Base-by-base conservation (phyloP, 352 stramenopile genomes). In the Globisporangium splendens region DNA sequence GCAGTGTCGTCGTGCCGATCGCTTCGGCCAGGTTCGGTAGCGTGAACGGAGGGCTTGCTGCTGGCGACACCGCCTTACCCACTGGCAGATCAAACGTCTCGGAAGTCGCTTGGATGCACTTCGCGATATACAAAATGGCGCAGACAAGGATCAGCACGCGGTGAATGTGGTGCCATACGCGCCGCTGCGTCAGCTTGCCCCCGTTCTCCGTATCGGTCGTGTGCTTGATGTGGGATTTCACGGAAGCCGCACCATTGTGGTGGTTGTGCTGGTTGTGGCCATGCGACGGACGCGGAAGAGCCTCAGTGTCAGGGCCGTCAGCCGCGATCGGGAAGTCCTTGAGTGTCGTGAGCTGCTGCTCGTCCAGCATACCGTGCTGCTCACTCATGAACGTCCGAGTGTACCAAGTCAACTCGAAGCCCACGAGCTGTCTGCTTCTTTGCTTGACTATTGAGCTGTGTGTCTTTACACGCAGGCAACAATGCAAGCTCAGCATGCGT, bases 1-100 rank as follows among this genome's bases (percentile, higher is more conserved):
- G 51, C 48, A 83, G 66, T 2, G 61, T 50, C 18, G 51, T 51
- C 3, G n/a, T 46, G 6, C 63, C 59, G 13, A 57, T 51, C 22
- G 44, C 31, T 20, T 41, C 53, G 54, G 8, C 64, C 50, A 47
- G 69, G 48, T 14, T 53, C 59, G 20, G 56, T 1, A 47, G 66
- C 60, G 15, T 60, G 56, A 54, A 73, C 50, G 49, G 28, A 38
- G 14, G 5, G 6, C 11, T 44, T 6, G 7, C n/a, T 11, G 21
- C 4, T 8, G 14, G 22, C 12, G 15, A 18, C 22, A 22, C 14
- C 28, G 33, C 15, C 18, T 46, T 38, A 8, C 38, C 38, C 38
- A 43, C 38, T 2, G 54, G 54, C 28, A 54, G 17, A n/a, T 53
- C 28, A 14, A 61, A 14, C 14, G 47, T 35, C n/a, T 53, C 54